Conservation (phyloP, 257 asterid species). For the Solanum neorickii region DNA sequence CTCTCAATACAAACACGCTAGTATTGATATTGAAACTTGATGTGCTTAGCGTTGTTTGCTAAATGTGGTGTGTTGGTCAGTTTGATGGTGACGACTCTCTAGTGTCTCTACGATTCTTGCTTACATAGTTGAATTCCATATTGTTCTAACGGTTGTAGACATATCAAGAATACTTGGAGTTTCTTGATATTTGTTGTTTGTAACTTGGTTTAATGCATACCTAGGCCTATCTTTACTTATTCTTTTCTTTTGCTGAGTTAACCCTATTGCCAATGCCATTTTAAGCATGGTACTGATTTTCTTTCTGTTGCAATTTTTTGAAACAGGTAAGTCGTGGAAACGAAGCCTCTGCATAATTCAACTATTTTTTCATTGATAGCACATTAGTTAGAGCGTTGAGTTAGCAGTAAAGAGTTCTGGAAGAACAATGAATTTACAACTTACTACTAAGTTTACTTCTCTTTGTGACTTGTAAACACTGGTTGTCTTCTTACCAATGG, state of each 20-base stretch:
- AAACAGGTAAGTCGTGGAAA: not conserved
- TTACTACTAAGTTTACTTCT: not conserved
- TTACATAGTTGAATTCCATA: not conserved
- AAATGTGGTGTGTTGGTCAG: not conserved
- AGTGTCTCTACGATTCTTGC: not conserved
- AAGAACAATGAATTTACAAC: not conserved
- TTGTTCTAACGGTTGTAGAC: not conserved
- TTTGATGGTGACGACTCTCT: not conserved
- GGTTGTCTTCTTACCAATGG: not conserved
- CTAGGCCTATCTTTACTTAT: not conserved
- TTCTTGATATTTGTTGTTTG: too few species aligned
- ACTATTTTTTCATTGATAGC: not conserved
- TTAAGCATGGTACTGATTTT: not conserved
- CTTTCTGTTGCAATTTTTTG: not conserved
- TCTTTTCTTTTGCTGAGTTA: not conserved
- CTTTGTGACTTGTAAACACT: not conserved
- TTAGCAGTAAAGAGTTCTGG: rapidly evolving
- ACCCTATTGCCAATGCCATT: not conserved
- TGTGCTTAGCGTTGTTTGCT: not conserved
- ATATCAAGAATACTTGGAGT: not conserved
- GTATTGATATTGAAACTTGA: not conserved
- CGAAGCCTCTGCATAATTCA: not conserved
- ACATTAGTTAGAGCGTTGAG: not conserved
- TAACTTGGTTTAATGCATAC: not conserved
- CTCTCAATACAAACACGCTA: not conserved